Conservation (phyloP, 768 basidiomycete species). For the Coprinopsis strossmayeri region DNA sequence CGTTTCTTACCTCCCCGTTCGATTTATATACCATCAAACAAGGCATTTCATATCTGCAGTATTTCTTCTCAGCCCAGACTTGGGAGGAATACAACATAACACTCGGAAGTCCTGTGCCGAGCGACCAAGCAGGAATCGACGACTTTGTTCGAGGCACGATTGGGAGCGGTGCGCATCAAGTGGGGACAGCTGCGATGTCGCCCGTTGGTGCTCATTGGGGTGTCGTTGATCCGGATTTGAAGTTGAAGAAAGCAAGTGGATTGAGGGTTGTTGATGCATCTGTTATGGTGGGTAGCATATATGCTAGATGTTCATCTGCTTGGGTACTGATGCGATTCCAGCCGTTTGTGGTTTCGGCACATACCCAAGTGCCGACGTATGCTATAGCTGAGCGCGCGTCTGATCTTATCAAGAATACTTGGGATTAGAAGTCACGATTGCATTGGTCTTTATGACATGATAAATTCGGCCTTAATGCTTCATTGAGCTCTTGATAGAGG, state of each 20-base stretch:
- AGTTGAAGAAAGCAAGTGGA: constrained; percentile 9
- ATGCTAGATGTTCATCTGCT: background rate
- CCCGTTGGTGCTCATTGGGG: constrained; percentile 7
- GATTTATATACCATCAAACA: constrained; percentile 1
- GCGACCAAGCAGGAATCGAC: constrained; percentile 7
- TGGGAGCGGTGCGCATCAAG: constrained; percentile 2
- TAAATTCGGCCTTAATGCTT: too few species aligned
- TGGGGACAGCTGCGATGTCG: constrained; percentile 10
- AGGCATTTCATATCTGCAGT: background rate
- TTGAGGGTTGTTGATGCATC: constrained; percentile 13
- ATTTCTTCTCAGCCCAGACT: constrained; percentile 7
- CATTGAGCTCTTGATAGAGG: too few species aligned
- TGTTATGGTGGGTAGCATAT: constrained; percentile 10
- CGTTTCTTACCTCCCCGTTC: constrained; percentile 4
- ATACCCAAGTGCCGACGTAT: constrained; percentile 5
- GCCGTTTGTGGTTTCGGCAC: constrained; percentile 8
- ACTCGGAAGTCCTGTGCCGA: background rate
- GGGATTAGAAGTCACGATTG: background rate
- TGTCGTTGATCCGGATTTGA: constrained; percentile 13
- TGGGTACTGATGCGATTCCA: too few species aligned
- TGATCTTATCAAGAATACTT: constrained; percentile 1
- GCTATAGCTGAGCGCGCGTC: constrained; percentile 9
- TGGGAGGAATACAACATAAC: constrained; percentile 6
- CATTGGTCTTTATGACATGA: background rate
- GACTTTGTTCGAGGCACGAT: constrained; percentile 2